phyloP scores from a whole-genome alignment of 1,139 yeast species.

The Taphrina betulina region DNA sequence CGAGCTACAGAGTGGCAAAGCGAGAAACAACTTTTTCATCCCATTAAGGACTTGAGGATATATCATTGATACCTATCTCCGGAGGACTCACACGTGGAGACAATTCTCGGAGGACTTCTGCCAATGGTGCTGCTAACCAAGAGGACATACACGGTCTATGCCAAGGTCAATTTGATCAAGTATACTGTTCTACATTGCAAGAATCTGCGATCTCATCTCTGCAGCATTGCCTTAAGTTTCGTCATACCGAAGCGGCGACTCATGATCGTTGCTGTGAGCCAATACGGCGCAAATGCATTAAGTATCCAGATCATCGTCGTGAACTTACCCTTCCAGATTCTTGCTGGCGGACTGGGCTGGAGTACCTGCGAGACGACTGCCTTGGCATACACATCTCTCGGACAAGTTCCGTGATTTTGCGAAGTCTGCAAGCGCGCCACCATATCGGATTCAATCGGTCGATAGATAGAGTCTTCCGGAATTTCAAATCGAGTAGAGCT shows the following conservation, averaged over 20 bases:
- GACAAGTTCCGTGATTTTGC: slow-evolving; percentile 19
- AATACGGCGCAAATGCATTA: slow-evolving; percentile 25
- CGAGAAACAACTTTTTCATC: slow-evolving; percentile 33
- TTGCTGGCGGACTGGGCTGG: slow-evolving; percentile 13
- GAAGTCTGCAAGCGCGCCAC: slow-evolving; percentile 23
- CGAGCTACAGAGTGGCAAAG: slow-evolving; percentile 27
- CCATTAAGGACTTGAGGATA: slow-evolving; percentile 19
- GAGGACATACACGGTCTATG: too few relatives aligned
- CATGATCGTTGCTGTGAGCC: slow-evolving; percentile 25
- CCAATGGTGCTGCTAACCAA: too few relatives aligned
- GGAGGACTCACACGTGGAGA: too few relatives aligned
- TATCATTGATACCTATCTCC: too few relatives aligned
- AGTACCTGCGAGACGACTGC: slow-evolving; percentile 14
- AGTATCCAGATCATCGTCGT: slow-evolving; percentile 19
- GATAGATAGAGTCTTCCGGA: slow-evolving; percentile 13
- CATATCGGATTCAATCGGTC: slow-evolving; percentile 9
- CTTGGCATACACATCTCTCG: slow-evolving; percentile 16
- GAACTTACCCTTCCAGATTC: slow-evolving; percentile 28
- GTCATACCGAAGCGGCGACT: slow-evolving; percentile 25
- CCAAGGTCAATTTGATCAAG: too few relatives aligned
- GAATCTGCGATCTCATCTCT: background rate
- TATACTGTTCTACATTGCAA: background rate
- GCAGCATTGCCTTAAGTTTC: slow-evolving; percentile 8
- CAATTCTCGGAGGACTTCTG: too few relatives aligned
- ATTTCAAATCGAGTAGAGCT: slow-evolving; percentile 16